These are phyloP conservation scores for Leishmania tropica DNA, from an alignment of 208 protist genomes.

Conservation along the genomic window DNA sequence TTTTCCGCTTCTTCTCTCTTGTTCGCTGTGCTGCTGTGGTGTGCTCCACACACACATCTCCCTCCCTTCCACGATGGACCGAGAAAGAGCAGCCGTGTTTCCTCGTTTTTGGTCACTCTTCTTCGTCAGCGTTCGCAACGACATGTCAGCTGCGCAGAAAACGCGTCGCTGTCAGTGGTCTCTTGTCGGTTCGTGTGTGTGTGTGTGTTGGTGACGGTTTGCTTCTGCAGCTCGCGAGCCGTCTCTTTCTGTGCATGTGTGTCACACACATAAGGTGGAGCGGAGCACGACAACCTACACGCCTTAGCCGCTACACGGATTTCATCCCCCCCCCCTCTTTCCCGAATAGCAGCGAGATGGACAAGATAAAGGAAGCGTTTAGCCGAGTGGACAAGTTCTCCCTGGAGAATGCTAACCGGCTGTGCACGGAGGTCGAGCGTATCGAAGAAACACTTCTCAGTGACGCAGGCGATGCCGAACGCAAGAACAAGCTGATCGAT, in stretches of 20 bases:
- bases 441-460: slow-evolving; percentile 23
- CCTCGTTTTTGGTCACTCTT: not conserved
- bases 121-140: no score
- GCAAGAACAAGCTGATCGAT: slow-evolving; percentile 4
- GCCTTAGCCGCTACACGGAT: no score
- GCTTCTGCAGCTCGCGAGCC: not conserved
- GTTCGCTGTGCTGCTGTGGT: not conserved
- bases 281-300: not conserved
- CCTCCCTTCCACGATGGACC: not conserved
- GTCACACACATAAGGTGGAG: not conserved
- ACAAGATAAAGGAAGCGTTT: slow-evolving; percentile 32
- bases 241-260: not conserved
- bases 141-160: not conserved
- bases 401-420: slow-evolving; percentile 46
- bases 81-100: not conserved
- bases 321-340: not conserved
- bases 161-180: not conserved
- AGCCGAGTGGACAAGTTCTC: slow-evolving; percentile 44
- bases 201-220: not conserved
- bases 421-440: slow-evolving; percentile 55
- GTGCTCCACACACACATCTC: not conserved
- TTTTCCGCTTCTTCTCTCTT: not conserved
- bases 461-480: slow-evolving; percentile 7
- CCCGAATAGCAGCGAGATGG: slow-evolving; percentile 3
- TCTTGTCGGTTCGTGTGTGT: not conserved